phyloP scores from a whole-genome alignment of 306 rosid genomes.

The apple (Malus domestica) region DNA sequence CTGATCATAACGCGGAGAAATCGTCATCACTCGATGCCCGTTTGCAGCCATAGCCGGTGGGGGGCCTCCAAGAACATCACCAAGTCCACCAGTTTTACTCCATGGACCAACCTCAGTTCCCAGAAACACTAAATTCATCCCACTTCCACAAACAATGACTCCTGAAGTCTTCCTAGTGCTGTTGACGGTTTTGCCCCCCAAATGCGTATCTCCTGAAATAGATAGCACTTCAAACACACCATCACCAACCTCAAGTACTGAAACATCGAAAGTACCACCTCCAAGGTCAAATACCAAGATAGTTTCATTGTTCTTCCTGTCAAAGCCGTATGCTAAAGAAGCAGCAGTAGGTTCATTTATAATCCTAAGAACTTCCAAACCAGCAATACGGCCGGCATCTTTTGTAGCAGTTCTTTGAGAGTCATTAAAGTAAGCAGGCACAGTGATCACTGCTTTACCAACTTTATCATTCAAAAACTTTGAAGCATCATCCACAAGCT shows the following conservation, averaged over 20 bases:
- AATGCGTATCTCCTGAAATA: constrained; percentile 93
- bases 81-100: too few species aligned
- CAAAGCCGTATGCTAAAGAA: constrained; percentile 92
- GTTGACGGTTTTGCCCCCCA: constrained; percentile 46
- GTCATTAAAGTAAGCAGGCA: constrained; percentile 96
- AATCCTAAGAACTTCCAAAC: constrained; percentile 87
- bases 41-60: too few species aligned
- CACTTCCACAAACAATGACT: too few species aligned
- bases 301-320: constrained; percentile 85
- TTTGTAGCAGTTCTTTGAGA: constrained; percentile 98
- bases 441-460: constrained; percentile 95
- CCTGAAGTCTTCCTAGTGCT: too few species aligned
- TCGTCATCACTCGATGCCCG: too few species aligned
- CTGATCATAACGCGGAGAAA: too few species aligned
- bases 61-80: too few species aligned
- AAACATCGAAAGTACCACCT: constrained; percentile 96
- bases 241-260: constrained; percentile 98
- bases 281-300: constrained; percentile 97
- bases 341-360: constrained; percentile 98
- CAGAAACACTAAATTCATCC: too few species aligned
- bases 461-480: constrained; percentile 94
- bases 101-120: too few species aligned
- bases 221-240: constrained; percentile 97
- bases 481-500: constrained; percentile 97
- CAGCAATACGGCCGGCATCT: constrained; percentile 98